A percentile compares a stretch with the other conserved stretches of the same genome.
These are phyloP conservation scores for Zalaria obscura DNA, from an alignment of 2,329 filamentous ascomycete species.

Conservation along the genomic window DNA sequence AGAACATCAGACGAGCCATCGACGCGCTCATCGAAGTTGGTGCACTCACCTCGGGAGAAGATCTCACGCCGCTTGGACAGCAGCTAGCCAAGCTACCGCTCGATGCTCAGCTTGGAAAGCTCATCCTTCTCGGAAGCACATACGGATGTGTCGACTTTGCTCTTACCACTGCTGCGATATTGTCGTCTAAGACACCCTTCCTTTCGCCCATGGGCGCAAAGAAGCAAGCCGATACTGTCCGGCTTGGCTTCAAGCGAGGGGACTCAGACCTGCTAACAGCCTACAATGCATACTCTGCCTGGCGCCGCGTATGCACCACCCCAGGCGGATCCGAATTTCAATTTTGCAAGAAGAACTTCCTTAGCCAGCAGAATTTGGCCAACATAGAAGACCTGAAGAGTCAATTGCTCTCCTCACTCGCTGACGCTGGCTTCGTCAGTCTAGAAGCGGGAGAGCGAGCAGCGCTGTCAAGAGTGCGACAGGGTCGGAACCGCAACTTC, in stretches of 20 bases:
- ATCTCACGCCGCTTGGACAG: conserved; percentile 71
- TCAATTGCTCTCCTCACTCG: conserved; percentile 71
- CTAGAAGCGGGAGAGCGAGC: conserved; percentile 60
- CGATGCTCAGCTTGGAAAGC: conserved; percentile 88
- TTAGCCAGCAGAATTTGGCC: conserved; percentile 72
- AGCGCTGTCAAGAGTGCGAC: conserved; percentile 54
- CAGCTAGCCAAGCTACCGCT: conserved; percentile 81
- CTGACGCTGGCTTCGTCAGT: conserved; percentile 70
- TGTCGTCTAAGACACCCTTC: conserved; percentile 92
- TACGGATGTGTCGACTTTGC: conserved; percentile 88
- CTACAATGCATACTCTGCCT: conserved; percentile 84
- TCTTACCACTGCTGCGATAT: conserved; percentile 79
- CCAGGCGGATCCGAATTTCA: conserved; percentile 62
- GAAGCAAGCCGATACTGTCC: conserved; percentile 65
- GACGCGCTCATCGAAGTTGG: conserved; percentile 89
- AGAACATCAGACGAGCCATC: conserved; percentile 85
- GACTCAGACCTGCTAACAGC: conserved; percentile 87
- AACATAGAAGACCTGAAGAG: conserved; percentile 95
- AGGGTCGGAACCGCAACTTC: conserved; percentile 54
- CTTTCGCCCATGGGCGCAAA: conserved; percentile 73
- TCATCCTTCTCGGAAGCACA: conserved; percentile 72
- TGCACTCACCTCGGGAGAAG: conserved; percentile 67
- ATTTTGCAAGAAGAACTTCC: conserved; percentile 90
- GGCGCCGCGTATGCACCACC: conserved; percentile 69
- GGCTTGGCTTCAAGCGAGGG: conserved; percentile 63